These are phyloP conservation scores for Apophysomyces sp. DNA, from an alignment of 371 early-diverging fungal genomes.

Conservation along the genomic window DNA sequence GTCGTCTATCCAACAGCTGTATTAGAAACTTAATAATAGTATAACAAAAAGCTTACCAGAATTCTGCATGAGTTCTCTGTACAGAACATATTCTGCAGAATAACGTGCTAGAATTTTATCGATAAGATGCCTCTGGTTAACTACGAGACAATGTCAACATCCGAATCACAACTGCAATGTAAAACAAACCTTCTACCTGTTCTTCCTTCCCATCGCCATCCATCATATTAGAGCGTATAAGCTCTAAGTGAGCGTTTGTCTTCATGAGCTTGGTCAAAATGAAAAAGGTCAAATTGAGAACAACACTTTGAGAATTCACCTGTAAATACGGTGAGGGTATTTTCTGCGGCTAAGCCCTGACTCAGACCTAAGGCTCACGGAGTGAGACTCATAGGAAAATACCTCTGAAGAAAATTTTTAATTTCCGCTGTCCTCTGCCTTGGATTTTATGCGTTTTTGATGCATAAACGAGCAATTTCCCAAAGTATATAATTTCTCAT, in stretches of 20 bases:
- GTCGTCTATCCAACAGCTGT: constrained; percentile 43
- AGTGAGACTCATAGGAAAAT: too few relatives aligned
- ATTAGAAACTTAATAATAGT: not conserved
- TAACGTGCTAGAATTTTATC: constrained; percentile 91
- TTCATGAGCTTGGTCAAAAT: not conserved
- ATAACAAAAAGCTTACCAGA: constrained; percentile 24
- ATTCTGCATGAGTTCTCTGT: constrained; percentile 75
- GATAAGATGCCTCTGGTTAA: constrained; percentile 90
- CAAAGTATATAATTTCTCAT: too few relatives aligned
- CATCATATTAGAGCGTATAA: constrained; percentile 43
- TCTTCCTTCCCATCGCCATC: constrained; percentile 52
- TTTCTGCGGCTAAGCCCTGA: too few relatives aligned
- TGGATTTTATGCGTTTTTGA: too few relatives aligned
- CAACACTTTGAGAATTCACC: too few relatives aligned
- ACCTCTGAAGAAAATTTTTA: too few relatives aligned
- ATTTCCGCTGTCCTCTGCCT: too few relatives aligned
- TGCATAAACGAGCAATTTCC: too few relatives aligned
- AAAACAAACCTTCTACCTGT: constrained; percentile 56
- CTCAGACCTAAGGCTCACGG: too few relatives aligned
- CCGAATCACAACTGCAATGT: not conserved
- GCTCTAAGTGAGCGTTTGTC: constrained; percentile 20
- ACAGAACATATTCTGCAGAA: constrained; percentile 77
- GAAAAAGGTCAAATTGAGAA: too few relatives aligned
- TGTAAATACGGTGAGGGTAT: too few relatives aligned
- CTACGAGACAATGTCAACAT: constrained; percentile 25